Evolutionary conservation across 2,329 filamentous ascomycete species (phyloP).

Genomic region (Pezicula rhizophila): DNA sequence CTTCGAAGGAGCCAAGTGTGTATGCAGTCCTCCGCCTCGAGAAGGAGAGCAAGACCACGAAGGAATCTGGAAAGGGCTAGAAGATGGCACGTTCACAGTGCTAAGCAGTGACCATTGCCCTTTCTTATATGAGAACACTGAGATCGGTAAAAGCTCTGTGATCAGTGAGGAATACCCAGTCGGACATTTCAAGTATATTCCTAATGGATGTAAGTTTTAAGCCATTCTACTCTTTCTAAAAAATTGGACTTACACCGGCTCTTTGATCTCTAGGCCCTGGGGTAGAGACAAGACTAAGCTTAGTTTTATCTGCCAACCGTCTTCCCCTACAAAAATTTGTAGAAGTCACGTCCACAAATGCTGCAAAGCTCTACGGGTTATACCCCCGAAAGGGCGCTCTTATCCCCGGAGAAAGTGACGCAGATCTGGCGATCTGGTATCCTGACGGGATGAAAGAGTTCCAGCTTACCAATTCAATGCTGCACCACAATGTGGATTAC

Average conservation of each 20-base stretch:
- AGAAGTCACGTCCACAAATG: constrained; percentile 46
- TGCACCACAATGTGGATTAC: constrained; percentile 59
- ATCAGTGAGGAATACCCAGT: constrained; percentile 37
- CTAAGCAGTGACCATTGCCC: constrained; percentile 36
- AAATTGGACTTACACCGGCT: no score
- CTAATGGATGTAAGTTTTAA: constrained; percentile 40
- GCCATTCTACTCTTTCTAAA: no score
- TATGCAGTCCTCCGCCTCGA: constrained; percentile 47
- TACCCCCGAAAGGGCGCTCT: constrained; percentile 44
- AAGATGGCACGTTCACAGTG: constrained; percentile 46
- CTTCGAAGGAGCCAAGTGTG: constrained; percentile 49
- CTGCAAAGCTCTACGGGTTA: constrained; percentile 52
- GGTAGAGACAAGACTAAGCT: constrained; percentile 48
- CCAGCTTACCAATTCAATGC: constrained; percentile 42
- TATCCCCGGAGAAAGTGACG: constrained; percentile 44
- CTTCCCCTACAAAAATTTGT: constrained; percentile 45
- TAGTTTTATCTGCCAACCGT: constrained; percentile 34
- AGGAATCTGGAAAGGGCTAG: constrained; percentile 43
- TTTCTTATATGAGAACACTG: constrained; percentile 38
- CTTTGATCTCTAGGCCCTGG: constrained; percentile 31
- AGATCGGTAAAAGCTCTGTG: constrained; percentile 41
- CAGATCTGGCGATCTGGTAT: constrained; percentile 54
- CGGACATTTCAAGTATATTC: constrained; percentile 47
- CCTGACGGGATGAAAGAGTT: constrained; percentile 39
- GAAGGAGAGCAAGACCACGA: constrained; percentile 39